Evolutionary conservation across 441 rosid species (phyloP).

Genomic region (Adansonia madagascariensis): DNA sequence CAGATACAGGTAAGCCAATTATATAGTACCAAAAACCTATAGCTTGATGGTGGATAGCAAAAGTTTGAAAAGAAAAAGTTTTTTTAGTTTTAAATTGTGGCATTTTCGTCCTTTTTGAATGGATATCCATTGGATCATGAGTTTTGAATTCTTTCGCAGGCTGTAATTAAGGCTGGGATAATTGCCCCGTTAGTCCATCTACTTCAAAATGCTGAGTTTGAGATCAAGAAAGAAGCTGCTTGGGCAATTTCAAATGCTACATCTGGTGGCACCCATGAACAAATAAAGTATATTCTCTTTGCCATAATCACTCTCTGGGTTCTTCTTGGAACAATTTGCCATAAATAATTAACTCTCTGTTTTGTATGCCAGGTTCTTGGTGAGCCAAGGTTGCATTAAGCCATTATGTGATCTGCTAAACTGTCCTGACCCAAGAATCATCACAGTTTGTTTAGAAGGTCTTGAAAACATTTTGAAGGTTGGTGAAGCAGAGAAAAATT

Average conservation of each 20-base stretch:
- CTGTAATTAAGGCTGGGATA: constrained; percentile 52
- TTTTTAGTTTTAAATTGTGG: not conserved
- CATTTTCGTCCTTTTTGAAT: constrained; percentile 4
- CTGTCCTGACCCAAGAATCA: constrained; percentile 58
- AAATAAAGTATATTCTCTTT: constrained; percentile 49
- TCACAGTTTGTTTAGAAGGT: constrained; percentile 52
- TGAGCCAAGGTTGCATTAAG: constrained; percentile 53
- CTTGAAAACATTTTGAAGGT: constrained; percentile 62
- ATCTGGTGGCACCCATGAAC: constrained; percentile 59
- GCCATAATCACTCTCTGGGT: constrained; percentile 9
- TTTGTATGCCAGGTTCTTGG: constrained; percentile 48
- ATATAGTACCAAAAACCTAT: not conserved
- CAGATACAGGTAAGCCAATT: constrained; percentile 60
- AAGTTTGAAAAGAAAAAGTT: not conserved
- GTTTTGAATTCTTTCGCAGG: constrained; percentile 36
- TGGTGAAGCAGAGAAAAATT: constrained; percentile 51
- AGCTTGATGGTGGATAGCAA: constrained; percentile 12
- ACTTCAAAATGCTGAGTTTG: constrained; percentile 55
- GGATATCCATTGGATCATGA: constrained; percentile 1
- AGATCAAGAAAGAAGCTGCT: constrained; percentile 64
- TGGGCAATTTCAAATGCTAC: constrained; percentile 68
- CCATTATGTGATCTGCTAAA: constrained; percentile 61
- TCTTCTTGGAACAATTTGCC: constrained; percentile 8
- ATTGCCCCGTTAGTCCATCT: constrained; percentile 41
- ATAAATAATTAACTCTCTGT: not conserved